Conservation (phyloP, 1,284 basidiomycete species). For the Mycosarcoma mackinlayi region DNA sequence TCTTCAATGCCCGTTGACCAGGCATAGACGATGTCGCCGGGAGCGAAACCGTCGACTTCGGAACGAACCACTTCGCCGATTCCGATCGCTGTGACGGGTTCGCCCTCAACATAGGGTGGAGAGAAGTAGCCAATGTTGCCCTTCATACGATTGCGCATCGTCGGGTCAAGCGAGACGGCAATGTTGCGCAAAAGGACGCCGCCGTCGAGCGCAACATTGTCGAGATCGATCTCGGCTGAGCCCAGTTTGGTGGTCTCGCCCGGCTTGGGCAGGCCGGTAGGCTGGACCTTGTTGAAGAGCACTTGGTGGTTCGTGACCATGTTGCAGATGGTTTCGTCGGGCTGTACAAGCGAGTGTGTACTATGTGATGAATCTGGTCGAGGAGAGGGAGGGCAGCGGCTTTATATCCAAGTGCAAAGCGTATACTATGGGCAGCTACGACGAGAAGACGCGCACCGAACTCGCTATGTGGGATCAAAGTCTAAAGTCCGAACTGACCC, state of each 20-base stretch:
- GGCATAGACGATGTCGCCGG: slow-evolving; percentile 33
- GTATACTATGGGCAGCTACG: too few relatives aligned
- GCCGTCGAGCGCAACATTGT: slow-evolving; percentile 43
- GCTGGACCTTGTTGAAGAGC: slow-evolving; percentile 45
- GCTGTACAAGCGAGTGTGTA: too few relatives aligned
- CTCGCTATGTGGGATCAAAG: too few relatives aligned
- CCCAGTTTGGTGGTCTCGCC: slow-evolving; percentile 36
- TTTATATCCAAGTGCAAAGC: too few relatives aligned
- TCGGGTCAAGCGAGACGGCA: slow-evolving; percentile 49
- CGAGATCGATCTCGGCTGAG: slow-evolving; percentile 29
- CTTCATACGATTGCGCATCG: slow-evolving; percentile 56
- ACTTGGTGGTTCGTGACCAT: slow-evolving; percentile 53
- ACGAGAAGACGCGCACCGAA: too few relatives aligned
- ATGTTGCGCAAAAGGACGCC: slow-evolving; percentile 45
- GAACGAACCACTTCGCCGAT: slow-evolving; percentile 38
- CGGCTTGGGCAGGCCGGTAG: slow-evolving; percentile 42
- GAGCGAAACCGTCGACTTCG: slow-evolving; percentile 20
- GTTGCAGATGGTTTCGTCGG: too few relatives aligned
- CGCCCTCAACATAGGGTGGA: slow-evolving; percentile 28
- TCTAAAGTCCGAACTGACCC: too few relatives aligned
- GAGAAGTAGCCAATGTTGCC: slow-evolving; percentile 40
- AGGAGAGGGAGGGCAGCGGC: not conserved
- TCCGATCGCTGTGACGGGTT: slow-evolving; percentile 42
- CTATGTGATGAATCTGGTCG: too few relatives aligned
- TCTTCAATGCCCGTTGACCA: slow-evolving; percentile 44